phyloP scores from a whole-genome alignment of 1,284 basidiomycete species.

The Sphagnurus paluster region DNA sequence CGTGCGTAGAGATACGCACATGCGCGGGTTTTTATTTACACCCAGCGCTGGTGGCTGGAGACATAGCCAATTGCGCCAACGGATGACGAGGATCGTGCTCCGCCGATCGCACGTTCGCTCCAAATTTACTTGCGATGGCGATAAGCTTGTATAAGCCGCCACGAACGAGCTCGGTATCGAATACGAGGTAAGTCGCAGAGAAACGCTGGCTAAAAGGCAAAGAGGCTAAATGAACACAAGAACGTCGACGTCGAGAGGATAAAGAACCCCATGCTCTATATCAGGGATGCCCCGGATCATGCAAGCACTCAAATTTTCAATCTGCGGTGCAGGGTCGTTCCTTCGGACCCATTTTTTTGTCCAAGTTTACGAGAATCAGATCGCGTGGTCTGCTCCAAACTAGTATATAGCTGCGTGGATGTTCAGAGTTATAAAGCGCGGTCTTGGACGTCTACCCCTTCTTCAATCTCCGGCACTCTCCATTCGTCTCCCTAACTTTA shows the following conservation, averaged over 20 bases:
- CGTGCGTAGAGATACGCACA: too few relatives aligned
- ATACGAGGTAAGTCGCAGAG: too few relatives aligned
- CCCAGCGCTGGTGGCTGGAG: neutral
- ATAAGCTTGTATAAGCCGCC: too few relatives aligned
- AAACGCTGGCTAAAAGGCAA: neutral
- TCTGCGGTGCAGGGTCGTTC: slow-evolving; percentile 2
- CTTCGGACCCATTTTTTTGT: slow-evolving; percentile 5
- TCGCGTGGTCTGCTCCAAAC: neutral
- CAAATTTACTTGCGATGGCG: neutral
- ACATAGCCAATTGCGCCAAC: slow-evolving; percentile 8
- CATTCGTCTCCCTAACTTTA: slow-evolving; percentile 6
- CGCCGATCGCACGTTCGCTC: slow-evolving; percentile 18
- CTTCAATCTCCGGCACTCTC: neutral
- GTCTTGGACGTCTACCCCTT: slow-evolving; percentile 14
- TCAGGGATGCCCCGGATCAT: slow-evolving; percentile 8
- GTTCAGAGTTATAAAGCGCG: slow-evolving; percentile 23
- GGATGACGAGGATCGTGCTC: neutral
- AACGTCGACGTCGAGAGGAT: too few relatives aligned
- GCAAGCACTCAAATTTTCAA: slow-evolving; percentile 3
- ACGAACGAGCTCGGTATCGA: too few relatives aligned
- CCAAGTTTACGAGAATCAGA: slow-evolving; percentile 3
- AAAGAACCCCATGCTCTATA: neutral
- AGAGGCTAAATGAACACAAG: too few relatives aligned
- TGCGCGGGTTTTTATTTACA: slow-evolving; percentile 22
- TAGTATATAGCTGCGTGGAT: too few relatives aligned